phyloP scores from a whole-genome alignment of 257 asterid species.

The Rauvolfia tetraphylla region DNA sequence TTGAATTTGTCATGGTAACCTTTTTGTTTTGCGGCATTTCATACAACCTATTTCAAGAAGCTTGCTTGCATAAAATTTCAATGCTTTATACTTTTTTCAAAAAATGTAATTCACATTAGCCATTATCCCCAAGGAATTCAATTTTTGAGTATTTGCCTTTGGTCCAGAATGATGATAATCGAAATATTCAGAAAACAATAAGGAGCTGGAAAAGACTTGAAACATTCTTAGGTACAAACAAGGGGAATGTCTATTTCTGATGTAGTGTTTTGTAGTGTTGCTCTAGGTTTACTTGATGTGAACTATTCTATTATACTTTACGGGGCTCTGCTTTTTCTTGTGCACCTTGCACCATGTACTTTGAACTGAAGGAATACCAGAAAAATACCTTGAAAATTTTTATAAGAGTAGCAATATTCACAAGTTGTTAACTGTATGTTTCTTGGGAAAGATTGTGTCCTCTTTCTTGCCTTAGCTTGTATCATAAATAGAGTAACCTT shows the following conservation, averaged over 20 bases:
- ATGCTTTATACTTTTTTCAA: no score
- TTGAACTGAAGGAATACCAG: conserved; percentile 3
- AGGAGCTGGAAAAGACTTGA: neutral
- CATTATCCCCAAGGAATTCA: neutral
- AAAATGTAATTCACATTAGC: neutral
- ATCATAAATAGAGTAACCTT: neutral
- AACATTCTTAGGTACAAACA: neutral
- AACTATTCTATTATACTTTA: neutral
- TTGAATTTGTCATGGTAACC: conserved; percentile 86
- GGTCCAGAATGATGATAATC: neutral
- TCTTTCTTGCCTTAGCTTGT: neutral
- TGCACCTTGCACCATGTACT: neutral
- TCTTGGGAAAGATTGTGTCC: neutral
- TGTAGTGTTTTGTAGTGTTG: neutral
- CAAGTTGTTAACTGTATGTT: neutral
- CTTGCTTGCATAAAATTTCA: neutral
- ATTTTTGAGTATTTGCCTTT: neutral
- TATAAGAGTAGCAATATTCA: neutral
- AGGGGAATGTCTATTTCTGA: neutral
- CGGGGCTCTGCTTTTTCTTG: neutral
- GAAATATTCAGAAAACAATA: neutral
- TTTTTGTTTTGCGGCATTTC: conserved; percentile 4
- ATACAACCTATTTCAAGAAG: neutral
- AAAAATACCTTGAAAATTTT: neutral
- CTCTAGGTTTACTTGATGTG: neutral